These are phyloP conservation scores for Scenedesmus sp. DNA, from an alignment of 163 green algal genomes.

Conservation along the genomic window DNA sequence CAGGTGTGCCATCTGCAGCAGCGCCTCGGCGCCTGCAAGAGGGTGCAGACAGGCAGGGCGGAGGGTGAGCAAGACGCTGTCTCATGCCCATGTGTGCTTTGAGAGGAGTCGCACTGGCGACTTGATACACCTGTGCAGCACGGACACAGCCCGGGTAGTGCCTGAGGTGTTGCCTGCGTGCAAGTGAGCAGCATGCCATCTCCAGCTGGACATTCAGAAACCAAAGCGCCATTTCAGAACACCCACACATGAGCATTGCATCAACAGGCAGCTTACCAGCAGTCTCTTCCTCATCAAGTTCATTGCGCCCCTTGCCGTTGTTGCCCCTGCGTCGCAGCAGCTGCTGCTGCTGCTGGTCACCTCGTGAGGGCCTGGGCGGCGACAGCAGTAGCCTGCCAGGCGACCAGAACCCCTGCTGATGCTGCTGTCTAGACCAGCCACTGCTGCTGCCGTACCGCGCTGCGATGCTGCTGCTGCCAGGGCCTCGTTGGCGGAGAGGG, in stretches of 20 bases:
- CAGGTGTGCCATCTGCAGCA: slow-evolving; percentile 51
- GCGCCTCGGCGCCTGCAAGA: slow-evolving; percentile 47
- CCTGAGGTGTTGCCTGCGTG: too few species aligned
- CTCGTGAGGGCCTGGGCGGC: neutral
- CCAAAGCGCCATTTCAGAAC: too few species aligned
- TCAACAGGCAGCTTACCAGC: slow-evolving; percentile 17
- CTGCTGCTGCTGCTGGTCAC: neutral
- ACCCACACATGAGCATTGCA: neutral
- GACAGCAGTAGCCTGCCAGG: slow-evolving; percentile 50
- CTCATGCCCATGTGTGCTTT: too few species aligned
- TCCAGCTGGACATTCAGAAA: neutral
- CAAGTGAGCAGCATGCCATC: neutral
- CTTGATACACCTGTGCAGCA: too few species aligned
- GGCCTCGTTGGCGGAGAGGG: neutral
- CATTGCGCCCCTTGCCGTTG: neutral
- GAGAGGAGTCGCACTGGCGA: too few species aligned
- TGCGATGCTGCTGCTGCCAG: neutral
- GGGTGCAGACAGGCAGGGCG: neutral
- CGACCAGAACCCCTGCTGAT: slow-evolving; percentile 25
- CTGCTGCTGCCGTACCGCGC: neutral
- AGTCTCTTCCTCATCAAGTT: slow-evolving; percentile 43
- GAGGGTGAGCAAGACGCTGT: neutral
- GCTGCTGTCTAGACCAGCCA: slow-evolving; percentile 6
- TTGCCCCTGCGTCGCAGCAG: slow-evolving; percentile 4
- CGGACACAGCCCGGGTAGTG: too few species aligned